Evolutionary conservation across 2,329 filamentous ascomycete genomes (phyloP), one percentile per base, ranked within the genome.

Genomic region (Ophiostoma sp.): DNA sequence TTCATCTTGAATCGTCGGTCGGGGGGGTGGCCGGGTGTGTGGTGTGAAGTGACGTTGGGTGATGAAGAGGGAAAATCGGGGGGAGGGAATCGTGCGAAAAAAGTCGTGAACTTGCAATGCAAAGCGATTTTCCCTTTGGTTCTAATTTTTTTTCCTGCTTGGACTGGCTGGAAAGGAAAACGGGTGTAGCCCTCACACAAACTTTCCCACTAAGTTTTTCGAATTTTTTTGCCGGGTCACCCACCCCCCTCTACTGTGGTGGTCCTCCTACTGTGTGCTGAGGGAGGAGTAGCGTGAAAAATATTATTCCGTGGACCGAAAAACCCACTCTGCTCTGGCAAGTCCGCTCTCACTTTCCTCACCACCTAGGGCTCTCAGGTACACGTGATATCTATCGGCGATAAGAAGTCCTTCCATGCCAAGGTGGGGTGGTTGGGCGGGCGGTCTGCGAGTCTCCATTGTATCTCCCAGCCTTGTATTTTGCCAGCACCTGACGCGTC

Each of bases 1-100:
- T 93, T 97, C 96, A 98, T 98, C 88, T 93, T 98, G 92, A 73
- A 66, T 73, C 55, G 72, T 71, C 72, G 72, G 59, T 87, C 87
- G 85, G 84, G 73, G 59, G 68, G 61, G 36, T 61, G 70, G 66
- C 68, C 69, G 72, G 63, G 57, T 72, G 39, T 73, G 61, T 73
- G 72, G 72, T 71, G 52, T 68, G 63, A 69, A 50, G 71, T 63
- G 73, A 70, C 66, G 71, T 70, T 72, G 72, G 70, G 73, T 73
- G 71, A 74, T 72, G 73, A 73, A 74, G 72, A 61, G 39, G 74
- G 66, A 72, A 68, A 45, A 72, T 52, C 42, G 57, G 33, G 42
- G 42, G 66, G 63, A 68, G 61, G 48, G 64, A 52, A 31, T 57
- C 55, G 61, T 63, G 64, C 39, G 42, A 68, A 12, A 57, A 74